Evolutionary conservation across 345 rosid genomes (phyloP), one percentile per base, ranked within the genome.

Genomic region (Stellera chamaejasme): DNA sequence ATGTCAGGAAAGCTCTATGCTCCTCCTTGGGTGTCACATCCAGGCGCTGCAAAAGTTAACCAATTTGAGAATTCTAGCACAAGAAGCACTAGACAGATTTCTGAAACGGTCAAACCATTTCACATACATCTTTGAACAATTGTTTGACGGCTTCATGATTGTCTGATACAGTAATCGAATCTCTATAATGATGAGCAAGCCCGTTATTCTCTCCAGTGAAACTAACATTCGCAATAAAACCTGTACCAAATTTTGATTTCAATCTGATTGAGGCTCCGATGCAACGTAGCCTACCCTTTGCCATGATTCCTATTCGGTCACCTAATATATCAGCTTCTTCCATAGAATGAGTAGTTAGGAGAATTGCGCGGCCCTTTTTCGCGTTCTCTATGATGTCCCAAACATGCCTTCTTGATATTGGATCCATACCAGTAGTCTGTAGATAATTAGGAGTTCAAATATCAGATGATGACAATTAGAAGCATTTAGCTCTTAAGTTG

Each of bases 361-460:
- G 63, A 68, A 92, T 86, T 59, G 89, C 90, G 8, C 90, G 89
- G 0, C 93, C 98, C 72, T 79, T 82, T 71, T 92, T 88, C 14
- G 95, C 79, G 62, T 71, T 68, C 75, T 82, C 87, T 72, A 88
- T 92, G 43, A 86, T 84, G 69, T 92, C 96, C 98, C 93, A 86
- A 9, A 86, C 95, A 52, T 88, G 96, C 79, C 95, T 82, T 66
- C 96, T 86, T 1, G 98, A 82, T 75, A 84, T 79, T 10, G 98
- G 98, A 66, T 86, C 93, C 96, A 92, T 88, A 13, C 98, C 91
- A 5, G 96, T 86, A n/a, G 96, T 81, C 96, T 86, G 82, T 45
- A 54, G 26, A 57, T 48, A 50, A 64, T 27, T 10, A 8, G 36
- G 43, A 50, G 25, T 32, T 12, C 46, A 28, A 47, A 59, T 58